phyloP scores from a whole-genome alignment of 1,284 basidiomycete species.

The Fomitopsis palustris region DNA sequence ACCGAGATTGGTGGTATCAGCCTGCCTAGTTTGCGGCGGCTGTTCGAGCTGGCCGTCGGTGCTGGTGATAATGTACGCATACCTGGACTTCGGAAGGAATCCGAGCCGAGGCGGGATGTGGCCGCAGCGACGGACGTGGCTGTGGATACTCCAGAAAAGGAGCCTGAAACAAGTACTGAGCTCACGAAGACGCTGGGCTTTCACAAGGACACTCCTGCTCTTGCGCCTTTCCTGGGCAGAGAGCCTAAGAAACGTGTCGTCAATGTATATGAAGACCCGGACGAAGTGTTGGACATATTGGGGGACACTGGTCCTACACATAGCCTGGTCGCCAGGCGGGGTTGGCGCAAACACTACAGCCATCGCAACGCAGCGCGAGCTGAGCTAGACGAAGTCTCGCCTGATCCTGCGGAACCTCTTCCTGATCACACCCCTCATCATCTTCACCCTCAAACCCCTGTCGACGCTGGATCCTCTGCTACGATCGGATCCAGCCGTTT shows the following conservation, averaged over 20 bases:
- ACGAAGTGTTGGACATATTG: conserved; percentile 45
- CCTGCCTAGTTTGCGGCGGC: conserved; percentile 55
- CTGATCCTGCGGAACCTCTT: background rate
- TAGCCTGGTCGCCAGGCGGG: conserved; percentile 10
- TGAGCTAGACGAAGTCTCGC: conserved; percentile 28
- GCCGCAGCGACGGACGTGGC: background rate
- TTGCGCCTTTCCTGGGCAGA: conserved; percentile 69
- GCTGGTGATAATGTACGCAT: conserved; percentile 16
- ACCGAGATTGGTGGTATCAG: conserved; percentile 56
- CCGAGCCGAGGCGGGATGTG: background rate
- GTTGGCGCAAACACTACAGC: conserved; percentile 40
- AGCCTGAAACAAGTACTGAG: conserved; percentile 31
- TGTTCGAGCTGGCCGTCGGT: conserved; percentile 72
- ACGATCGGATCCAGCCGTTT: conserved; percentile 48
- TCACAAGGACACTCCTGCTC: conserved; percentile 65
- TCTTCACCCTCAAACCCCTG: background rate
- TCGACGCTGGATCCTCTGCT: background rate
- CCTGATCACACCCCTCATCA: background rate
- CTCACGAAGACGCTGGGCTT: conserved; percentile 62
- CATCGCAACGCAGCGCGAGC: conserved; percentile 43
- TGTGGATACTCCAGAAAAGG: background rate
- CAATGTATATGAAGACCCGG: conserved; percentile 44
- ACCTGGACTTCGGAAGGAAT: background rate
- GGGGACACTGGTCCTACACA: conserved; percentile 1
- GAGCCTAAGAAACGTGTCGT: conserved; percentile 53